phyloP scores from a whole-genome alignment of 106 monocot genomes.

The Allium fistulosum region DNA sequence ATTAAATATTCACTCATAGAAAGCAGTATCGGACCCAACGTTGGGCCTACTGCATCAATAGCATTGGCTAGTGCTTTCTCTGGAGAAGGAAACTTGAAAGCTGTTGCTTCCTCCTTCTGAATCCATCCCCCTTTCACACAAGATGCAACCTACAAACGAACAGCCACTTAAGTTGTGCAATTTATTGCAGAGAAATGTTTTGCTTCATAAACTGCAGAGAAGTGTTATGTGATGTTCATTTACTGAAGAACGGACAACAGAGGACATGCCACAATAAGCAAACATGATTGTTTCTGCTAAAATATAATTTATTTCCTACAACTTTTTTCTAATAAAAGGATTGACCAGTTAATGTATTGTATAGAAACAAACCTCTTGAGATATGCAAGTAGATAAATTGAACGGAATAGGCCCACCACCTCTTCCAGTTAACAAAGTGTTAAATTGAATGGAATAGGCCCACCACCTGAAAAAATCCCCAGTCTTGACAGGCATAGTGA shows the following conservation, averaged over 20 bases:
- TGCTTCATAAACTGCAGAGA: too few species aligned
- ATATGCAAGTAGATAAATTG: slow-evolving; percentile 51
- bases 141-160: slow-evolving; percentile 48
- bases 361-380: slow-evolving; percentile 42
- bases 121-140: slow-evolving; percentile 79
- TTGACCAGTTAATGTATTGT: background rate
- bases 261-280: too few species aligned
- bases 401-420: slow-evolving; percentile 93
- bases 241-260: too few species aligned
- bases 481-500: too few species aligned
- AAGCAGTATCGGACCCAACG: slow-evolving; percentile 56
- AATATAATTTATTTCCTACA: too few species aligned
- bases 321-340: slow-evolving; percentile 2
- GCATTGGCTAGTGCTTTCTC: slow-evolving; percentile 66
- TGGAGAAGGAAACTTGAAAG: slow-evolving; percentile 64
- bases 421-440: slow-evolving; percentile 66
- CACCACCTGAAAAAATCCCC: too few species aligned
- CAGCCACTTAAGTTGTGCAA: too few species aligned
- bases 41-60: slow-evolving; percentile 60
- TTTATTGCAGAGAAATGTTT: too few species aligned
- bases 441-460: too few species aligned
- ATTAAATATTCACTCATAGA: slow-evolving; percentile 91
- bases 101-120: slow-evolving; percentile 54
- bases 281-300: too few species aligned
- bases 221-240: too few species aligned